Conservation (phyloP, 2,329 filamentous ascomycete species). For the Aspergillus bombycis region DNA sequence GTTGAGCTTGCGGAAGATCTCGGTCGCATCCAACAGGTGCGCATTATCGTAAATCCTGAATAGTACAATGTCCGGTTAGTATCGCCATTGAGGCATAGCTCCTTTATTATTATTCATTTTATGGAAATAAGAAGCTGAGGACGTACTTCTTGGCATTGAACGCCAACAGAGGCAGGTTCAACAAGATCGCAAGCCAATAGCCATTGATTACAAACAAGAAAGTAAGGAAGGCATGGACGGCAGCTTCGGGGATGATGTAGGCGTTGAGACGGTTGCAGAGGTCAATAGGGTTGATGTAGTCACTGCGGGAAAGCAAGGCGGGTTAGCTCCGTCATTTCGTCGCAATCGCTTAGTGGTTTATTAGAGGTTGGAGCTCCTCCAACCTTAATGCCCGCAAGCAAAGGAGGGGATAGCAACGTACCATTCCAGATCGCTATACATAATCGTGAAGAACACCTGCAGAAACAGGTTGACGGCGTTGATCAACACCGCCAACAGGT, state of each 20-base stretch:
- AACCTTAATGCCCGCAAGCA: neutral
- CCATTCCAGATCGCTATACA: constrained; percentile 99
- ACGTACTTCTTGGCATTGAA: constrained; percentile 98
- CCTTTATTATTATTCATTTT: neutral
- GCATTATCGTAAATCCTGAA: constrained; percentile 92
- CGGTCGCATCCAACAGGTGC: constrained; percentile 93
- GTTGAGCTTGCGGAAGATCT: constrained; percentile 99
- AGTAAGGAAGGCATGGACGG: constrained; percentile 93
- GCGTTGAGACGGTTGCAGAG: constrained; percentile 99
- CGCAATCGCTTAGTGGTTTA: constrained; percentile 5
- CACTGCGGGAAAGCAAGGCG: constrained; percentile 57
- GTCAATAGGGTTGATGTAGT: constrained; percentile 99
- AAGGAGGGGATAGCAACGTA: constrained; percentile 55
- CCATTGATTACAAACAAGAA: constrained; percentile 97
- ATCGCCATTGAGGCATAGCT: neutral
- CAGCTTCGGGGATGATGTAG: constrained; percentile 98
- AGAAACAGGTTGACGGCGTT: constrained; percentile 99
- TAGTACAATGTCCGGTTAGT: constrained; percentile 26
- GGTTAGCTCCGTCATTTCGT: constrained; percentile 33
- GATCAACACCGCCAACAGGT: constrained; percentile 95
- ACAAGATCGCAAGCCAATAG: constrained; percentile 91
- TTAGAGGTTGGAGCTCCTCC: neutral
- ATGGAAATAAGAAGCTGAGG: neutral
- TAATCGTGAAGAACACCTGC: constrained; percentile 99
- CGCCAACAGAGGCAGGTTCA: constrained; percentile 87